Evolutionary conservation across 192 early-diverging fungal species (phyloP), one percentile per base, ranked within the genome.

Genomic region (Coemansia sp.): DNA sequence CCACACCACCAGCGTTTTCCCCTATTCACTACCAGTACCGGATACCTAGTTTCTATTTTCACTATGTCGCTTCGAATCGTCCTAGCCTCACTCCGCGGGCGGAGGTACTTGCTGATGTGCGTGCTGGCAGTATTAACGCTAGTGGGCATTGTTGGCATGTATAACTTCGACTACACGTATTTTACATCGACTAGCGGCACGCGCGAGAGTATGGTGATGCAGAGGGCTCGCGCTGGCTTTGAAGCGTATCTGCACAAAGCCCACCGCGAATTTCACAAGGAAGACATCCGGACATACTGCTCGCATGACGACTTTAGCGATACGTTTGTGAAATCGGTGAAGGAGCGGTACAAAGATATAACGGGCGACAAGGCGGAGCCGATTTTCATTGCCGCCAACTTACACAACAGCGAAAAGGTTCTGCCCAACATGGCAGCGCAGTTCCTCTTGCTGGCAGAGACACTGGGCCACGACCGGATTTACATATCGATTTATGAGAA

Each of bases 401-500:
- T 84, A 27, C 64, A 70, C 72, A 77, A 84, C 64, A 81, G 62
- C 66, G 78, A 77, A 27, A 63, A 50, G 19, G 59, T 85, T 5
- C 36, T 83, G 46, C 81, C 84, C 6, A 75, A 80, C 53, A 73
- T 85, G 73, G 67, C 71, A 0, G 53, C 39, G 29, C 77, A 84
- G 46, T 59, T 85, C 4, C 58, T 79, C 11, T 63, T 60, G 3
- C 34, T 85, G 12, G 66, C 76, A 6, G 62, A 70, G 9, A 37
- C 73, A 4, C 57, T 85, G 41, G 84, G 81, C 12, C 74, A 44
- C 25, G 19, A 65, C 23, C 64, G 45, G 3, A 38, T 81, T 15
- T 86, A 80, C 61, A 27, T 86, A 25, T 84, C 82, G 19, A 69
- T 86, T 7, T 86, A 73, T 46, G 85, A 86, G 44, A 86, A 80